Evolutionary conservation across 2,329 filamentous ascomycete species (phyloP).

Genomic region (Alternaria postmessia): DNA sequence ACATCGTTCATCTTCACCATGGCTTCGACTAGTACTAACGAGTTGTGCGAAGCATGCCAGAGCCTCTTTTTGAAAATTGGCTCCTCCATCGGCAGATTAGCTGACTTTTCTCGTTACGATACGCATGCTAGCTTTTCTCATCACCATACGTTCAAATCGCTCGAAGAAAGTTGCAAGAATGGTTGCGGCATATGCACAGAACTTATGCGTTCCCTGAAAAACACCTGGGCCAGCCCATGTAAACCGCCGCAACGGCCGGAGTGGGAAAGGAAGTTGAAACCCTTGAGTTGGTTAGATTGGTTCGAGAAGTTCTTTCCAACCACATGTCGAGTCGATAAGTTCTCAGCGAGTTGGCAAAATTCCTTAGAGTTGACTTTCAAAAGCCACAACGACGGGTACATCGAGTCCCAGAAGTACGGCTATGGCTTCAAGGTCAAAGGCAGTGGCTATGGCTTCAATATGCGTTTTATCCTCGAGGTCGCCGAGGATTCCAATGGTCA

Average conservation of each 20-base stretch:
- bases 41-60: background rate
- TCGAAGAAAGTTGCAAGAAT: background rate
- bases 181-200: background rate
- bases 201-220: background rate
- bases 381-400: too few species aligned
- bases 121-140: too few species aligned
- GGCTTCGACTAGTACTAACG: background rate
- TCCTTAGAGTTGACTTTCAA: background rate
- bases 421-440: background rate
- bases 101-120: too few species aligned
- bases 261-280: too few species aligned
- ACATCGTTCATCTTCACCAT: background rate
- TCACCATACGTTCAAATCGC: background rate
- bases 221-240: too few species aligned
- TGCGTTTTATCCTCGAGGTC: background rate
- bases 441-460: background rate
- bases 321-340: background rate
- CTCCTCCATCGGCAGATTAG: background rate
- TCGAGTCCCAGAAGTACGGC: too few species aligned
- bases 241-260: too few species aligned
- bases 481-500: background rate
- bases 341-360: constrained; percentile 5
- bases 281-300: too few species aligned
- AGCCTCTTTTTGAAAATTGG: background rate
- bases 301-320: background rate